Evolutionary conservation across 1,139 yeast species (phyloP).

Genomic region (Taphrina flavorubra): DNA sequence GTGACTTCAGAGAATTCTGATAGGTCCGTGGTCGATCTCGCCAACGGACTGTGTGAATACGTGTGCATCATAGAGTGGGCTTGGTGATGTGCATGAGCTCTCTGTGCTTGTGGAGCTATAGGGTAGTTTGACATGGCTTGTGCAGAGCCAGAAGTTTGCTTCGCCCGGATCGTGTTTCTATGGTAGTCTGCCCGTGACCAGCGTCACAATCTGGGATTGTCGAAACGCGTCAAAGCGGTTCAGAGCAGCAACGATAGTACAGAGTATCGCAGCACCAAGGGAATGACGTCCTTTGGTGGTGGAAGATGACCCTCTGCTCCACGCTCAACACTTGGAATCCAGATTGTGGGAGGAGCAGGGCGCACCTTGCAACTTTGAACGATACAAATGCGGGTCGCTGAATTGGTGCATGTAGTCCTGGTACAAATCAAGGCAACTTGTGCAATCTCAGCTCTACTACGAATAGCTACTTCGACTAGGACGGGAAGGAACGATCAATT

Average conservation of each 20-base stretch:
- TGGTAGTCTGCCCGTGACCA: no score
- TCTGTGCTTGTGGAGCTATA: constrained; percentile 22
- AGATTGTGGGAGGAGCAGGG: constrained; percentile 9
- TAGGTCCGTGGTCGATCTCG: constrained; percentile 22
- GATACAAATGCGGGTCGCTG: no score
- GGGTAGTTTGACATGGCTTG: constrained; percentile 19
- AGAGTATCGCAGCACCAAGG: neutral
- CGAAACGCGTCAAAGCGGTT: no score
- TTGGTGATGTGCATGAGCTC: constrained; percentile 15
- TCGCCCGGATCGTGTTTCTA: no score
- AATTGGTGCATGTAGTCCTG: no score
- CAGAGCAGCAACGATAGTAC: no score
- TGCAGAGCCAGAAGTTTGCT: neutral
- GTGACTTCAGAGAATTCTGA: constrained; percentile 23
- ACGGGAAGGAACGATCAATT: no score
- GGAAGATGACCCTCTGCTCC: neutral
- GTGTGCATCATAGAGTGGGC: constrained; percentile 23
- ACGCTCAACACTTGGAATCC: neutral
- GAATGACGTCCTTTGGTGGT: constrained; percentile 10
- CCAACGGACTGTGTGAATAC: constrained; percentile 22
- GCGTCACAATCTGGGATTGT: no score
- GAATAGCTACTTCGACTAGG: no score
- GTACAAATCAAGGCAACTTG: no score
- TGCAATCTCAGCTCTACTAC: no score
- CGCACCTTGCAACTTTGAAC: neutral